Percentiles rank a stretch among this genome's conserved stretches.
phyloP scores from a whole-genome alignment of 306 rosid genomes.

The Lotus japonicus region DNA sequence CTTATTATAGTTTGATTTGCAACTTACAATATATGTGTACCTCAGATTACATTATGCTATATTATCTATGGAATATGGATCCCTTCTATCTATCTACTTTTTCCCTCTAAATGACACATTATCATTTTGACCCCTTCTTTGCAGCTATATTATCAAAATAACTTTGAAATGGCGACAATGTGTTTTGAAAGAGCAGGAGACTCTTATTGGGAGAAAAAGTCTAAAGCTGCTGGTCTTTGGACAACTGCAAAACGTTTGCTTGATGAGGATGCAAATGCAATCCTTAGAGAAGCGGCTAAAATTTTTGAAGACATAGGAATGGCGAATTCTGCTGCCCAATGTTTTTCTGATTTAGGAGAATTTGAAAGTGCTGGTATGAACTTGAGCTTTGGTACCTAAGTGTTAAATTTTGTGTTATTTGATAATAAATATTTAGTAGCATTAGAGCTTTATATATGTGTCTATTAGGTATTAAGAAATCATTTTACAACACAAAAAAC shows the following conservation, averaged over 20 bases:
- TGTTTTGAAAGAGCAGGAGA: conserved; percentile 79
- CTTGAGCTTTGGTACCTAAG: background rate
- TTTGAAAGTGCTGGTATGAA: conserved; percentile 59
- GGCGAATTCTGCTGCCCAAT: conserved; percentile 56
- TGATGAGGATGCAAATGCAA: conserved; percentile 41
- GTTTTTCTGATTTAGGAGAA: conserved; percentile 63
- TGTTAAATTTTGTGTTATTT: background rate
- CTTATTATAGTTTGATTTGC: background rate
- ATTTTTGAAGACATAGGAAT: conserved; percentile 59
- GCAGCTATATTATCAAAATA: conserved; percentile 57
- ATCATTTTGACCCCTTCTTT: background rate
- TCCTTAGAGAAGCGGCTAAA: conserved; percentile 68
- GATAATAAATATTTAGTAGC: background rate
- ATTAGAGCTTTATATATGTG: background rate
- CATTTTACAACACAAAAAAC: background rate
- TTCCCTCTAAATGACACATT: background rate
- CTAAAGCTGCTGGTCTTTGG: conserved; percentile 62
- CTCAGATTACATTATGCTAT: background rate
- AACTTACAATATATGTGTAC: background rate
- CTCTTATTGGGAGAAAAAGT: conserved; percentile 62
- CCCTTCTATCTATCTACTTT: background rate
- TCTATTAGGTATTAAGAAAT: background rate
- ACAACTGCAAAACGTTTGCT: conserved; percentile 44
- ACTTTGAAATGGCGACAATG: conserved; percentile 66
- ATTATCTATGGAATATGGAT: background rate